Percentiles rank a stretch among this genome's conserved stretches.
Conservation (phyloP, 371 early-diverging fungal genomes). For the Syncephalastrum sp. region DNA sequence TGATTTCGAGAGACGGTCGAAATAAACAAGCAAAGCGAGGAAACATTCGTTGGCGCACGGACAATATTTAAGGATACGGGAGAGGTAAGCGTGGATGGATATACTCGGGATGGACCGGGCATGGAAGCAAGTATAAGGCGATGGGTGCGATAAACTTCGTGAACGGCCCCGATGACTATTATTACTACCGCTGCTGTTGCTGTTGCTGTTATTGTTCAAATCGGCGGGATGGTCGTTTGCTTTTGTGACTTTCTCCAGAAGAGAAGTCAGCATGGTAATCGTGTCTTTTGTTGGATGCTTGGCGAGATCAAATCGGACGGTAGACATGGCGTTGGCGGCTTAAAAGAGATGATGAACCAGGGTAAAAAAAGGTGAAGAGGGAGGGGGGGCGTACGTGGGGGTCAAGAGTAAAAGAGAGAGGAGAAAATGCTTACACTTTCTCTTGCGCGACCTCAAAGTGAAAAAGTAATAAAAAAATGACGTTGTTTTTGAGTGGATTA, state of each 20-base stretch:
- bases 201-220: too few species aligned
- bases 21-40: slow-evolving; percentile 78
- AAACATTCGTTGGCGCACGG: slow-evolving; percentile 89
- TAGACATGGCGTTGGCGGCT: slow-evolving; percentile 1
- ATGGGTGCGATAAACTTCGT: slow-evolving; percentile 18
- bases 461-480: too few species aligned
- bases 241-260: slow-evolving; percentile 56
- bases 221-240: slow-evolving; percentile 40
- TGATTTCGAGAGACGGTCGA: slow-evolving; percentile 71
- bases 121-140: slow-evolving; percentile 71
- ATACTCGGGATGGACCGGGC: slow-evolving; percentile 89
- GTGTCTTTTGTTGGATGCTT: slow-evolving; percentile 64
- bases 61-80: slow-evolving; percentile 88
- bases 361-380: slow-evolving; percentile 5
- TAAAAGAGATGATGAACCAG: slow-evolving; percentile 8
- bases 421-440: too few species aligned
- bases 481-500: too few species aligned
- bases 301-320: slow-evolving; percentile 49
- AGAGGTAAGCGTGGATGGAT: slow-evolving; percentile 76
- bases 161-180: slow-evolving; percentile 7
- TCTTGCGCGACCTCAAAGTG: too few species aligned
- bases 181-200: too few species aligned
- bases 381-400: background rate
- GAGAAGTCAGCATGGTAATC: slow-evolving; percentile 60
- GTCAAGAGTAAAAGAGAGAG: background rate